Base-by-base conservation (phyloP, 768 basidiomycete species). In the Botryobasidium botryosum region DNA sequence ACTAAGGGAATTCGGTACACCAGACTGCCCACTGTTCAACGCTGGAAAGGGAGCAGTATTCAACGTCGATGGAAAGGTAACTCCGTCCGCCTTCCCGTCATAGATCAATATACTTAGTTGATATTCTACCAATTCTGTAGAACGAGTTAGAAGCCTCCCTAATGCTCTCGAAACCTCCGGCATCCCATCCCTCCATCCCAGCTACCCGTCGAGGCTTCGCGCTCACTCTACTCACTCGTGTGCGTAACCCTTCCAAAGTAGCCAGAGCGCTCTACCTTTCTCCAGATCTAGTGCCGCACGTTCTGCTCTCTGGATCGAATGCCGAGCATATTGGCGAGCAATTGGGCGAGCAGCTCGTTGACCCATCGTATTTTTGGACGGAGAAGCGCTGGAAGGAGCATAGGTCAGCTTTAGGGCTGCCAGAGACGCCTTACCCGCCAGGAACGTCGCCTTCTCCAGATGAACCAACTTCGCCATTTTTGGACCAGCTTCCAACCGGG, bases 131-230 rank as follows among this genome's bases (percentile, higher is more conserved):
- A n/a, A 5, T 12, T 18, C 24, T 38, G 1, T 52, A 86, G 82
- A 82, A 77, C 52, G 85, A 88, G 61, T 68, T 88, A 2, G 85
- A 87, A 58, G 66, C 77, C 1, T 85, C 82, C 4, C 51, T 88
- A 48, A 83, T 84, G 77, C 66, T 85, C 13, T 84, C 83, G 36
- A 74, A 72, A 47, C 81, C 85, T 0, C 85, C 85, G 1, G 59
- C 65, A 1, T 69, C 75, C 8, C 71, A 77, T 50, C 72, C 77
- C 0, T 55, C 68, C 25, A 71, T 84, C 40, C 71, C 75, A 0
- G 12, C 65, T 1, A 65, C 68, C 4, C 68, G 83, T 18, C 72
- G 79, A 8, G 81, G 79, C 3, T 57, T 74, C 39, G 74, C 74
- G 1, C 55, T 75, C 18, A 73, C 81, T 0, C 72, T 86, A 23